These are phyloP conservation scores for Auxenochlorella protothecoides DNA, from an alignment of 139 green algal species.

Conservation along the genomic window DNA sequence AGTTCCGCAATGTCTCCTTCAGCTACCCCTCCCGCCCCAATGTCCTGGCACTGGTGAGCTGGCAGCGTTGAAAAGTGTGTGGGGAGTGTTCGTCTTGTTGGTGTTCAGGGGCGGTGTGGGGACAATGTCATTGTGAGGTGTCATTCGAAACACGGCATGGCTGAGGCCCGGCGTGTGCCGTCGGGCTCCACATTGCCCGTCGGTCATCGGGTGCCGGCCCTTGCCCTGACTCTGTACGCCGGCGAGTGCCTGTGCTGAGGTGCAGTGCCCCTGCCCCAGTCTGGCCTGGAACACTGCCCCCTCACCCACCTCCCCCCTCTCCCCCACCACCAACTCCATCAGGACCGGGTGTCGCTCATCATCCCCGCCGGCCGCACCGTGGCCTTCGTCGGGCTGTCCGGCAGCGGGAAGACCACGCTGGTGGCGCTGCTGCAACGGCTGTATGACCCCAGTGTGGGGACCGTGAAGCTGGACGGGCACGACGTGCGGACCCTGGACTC, in stretches of 20 bases:
- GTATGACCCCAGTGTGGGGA: constrained; percentile 52
- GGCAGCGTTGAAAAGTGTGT: too few species aligned
- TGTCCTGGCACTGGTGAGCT: too few species aligned
- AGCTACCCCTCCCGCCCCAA: constrained; percentile 6
- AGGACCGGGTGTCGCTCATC: constrained; percentile 41
- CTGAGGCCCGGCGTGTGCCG: too few species aligned
- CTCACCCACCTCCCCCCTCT: not conserved
- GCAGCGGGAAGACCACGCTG: constrained; percentile 59
- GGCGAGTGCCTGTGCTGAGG: too few species aligned
- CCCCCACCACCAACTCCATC: constrained; percentile 31
- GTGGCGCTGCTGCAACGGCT: constrained; percentile 63
- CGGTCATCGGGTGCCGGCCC: too few species aligned
- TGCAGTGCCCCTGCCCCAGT: too few species aligned
- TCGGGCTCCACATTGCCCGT: too few species aligned
- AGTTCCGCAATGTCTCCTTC: not conserved
- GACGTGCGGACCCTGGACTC: constrained; percentile 43
- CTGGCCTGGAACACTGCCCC: not conserved
- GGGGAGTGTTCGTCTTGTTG: too few species aligned
- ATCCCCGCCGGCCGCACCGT: constrained; percentile 51
- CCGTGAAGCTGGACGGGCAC: constrained; percentile 28
- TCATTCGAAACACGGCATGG: too few species aligned
- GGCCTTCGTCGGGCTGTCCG: constrained; percentile 58
- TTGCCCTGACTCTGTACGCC: too few species aligned
- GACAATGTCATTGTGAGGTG: too few species aligned
- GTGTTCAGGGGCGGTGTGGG: too few species aligned